These are phyloP conservation scores for Penicillium dipodomyicola DNA, from an alignment of 495 filamentous ascomycete species.

Conservation along the genomic window DNA sequence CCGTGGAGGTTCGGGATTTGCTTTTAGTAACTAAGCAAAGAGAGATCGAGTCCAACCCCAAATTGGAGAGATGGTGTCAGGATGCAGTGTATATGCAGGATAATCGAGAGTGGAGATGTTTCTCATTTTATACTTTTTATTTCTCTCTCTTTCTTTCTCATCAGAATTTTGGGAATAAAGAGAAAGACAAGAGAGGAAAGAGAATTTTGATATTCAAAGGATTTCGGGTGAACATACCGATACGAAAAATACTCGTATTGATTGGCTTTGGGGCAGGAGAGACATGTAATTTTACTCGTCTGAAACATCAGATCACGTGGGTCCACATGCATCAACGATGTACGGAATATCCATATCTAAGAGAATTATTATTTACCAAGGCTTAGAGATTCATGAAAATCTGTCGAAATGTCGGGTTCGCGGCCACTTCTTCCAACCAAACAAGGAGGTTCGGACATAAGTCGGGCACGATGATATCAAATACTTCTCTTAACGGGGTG, in stretches of 20 bases:
- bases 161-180: background rate
- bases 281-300: background rate
- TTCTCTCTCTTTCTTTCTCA: background rate
- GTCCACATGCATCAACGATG: background rate
- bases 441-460: background rate
- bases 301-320: constrained; percentile 1
- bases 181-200: background rate
- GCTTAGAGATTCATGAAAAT: background rate
- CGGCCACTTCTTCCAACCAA: background rate
- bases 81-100: background rate
- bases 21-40: constrained; percentile 13
- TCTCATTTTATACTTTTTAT: background rate
- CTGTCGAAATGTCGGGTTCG: background rate
- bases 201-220: background rate
- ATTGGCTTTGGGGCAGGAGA: too few relatives aligned
- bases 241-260: background rate
- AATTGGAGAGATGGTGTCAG: background rate
- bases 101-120: background rate
- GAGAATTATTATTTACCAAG: background rate
- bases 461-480: background rate
- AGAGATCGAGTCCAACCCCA: background rate
- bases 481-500: background rate
- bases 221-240: background rate
- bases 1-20: constrained; percentile 33
- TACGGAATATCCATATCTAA: background rate